Conservation (phyloP, 2,329 filamentous ascomycete species). For the Cladophialophora carrionii region DNA sequence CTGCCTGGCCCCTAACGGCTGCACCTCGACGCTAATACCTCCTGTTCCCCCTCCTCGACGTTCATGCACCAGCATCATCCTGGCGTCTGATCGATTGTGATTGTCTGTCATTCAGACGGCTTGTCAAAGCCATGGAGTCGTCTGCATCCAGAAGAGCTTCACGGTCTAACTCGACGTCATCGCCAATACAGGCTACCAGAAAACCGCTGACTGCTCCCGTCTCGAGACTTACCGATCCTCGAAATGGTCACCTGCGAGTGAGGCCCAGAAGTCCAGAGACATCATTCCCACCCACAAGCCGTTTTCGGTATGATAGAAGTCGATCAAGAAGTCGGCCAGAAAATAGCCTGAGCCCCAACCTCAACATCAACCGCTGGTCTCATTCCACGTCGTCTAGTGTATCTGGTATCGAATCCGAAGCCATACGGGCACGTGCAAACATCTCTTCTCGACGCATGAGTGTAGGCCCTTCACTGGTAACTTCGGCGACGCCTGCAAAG, state of each 20-base stretch:
- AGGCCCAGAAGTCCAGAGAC: constrained; percentile 38
- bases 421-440: constrained; percentile 31
- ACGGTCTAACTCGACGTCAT: constrained; percentile 51
- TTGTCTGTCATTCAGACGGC: constrained; percentile 1
- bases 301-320: constrained; percentile 26
- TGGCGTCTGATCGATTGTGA: constrained; percentile 12
- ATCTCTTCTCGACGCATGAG: constrained; percentile 33
- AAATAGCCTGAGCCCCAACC: constrained; percentile 29
- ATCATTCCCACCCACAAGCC: constrained; percentile 11
- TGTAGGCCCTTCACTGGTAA: constrained; percentile 24
- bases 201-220: constrained; percentile 45
- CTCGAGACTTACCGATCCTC: constrained; percentile 39
- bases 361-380: constrained; percentile 61
- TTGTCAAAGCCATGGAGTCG: constrained; percentile 28
- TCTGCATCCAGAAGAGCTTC: constrained; percentile 39
- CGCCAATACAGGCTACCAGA: constrained; percentile 49
- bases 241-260: constrained; percentile 37
- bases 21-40: constrained; percentile 14
- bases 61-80: constrained; percentile 23
- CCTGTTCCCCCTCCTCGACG: constrained; percentile 2
- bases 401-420: constrained; percentile 38
- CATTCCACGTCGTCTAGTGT: constrained; percentile 59
- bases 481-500: constrained; percentile 11
- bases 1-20: constrained; percentile 14
- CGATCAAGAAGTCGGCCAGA: constrained; percentile 30